Evolutionary conservation across 306 rosid species (phyloP), one percentile per base, ranked within the genome.

Genomic region (Acacia confusa): DNA sequence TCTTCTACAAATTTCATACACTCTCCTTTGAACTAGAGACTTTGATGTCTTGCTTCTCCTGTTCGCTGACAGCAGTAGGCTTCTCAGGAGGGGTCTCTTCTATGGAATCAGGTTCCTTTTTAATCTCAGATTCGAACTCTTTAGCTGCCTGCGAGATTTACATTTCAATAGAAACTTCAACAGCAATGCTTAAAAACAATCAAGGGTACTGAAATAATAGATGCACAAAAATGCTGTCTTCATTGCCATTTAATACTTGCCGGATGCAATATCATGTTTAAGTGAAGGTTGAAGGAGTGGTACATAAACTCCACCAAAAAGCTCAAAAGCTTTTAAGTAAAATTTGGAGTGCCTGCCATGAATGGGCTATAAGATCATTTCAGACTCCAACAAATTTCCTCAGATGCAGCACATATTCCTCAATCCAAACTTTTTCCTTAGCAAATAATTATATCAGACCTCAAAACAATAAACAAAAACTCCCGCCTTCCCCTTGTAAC

Each of bases 71-170:
- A 2, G 87, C 81, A 60, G 78, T 60, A 40, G 93, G 77, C 82
- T 89, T 85, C 27, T 89, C 93, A 25, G 83, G 78, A 6, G 89
- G 74, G 11, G 73, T 80, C 77, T 78, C 98, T 68, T 28, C 68
- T 0, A 2, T 50, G 38, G 91, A 66, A 45, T 85, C 94, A 1
- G 98, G 97, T 71, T 91, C 95, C 76, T 83, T 90, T 83, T 91
- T 95, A 71, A 95, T 84, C 90, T 95, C 99, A 0, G 97, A 84
- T 77, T 95, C 99, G 57, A 95, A 95, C 88, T 95, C 99, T 88
- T 93, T 95, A 14, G 99, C 99, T 5, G 99, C 99, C 99, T 95
- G 87, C 36, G 84, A 83, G 36, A 82, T 80, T 70, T 24, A 84
- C 74, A 81, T 53, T 22, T 60, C 66, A 60, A 60, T 12, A 80